Percentiles rank a stretch among this genome's conserved stretches.
Conservation (phyloP, 202 grass and related monocot species). For the Setaria italica region DNA sequence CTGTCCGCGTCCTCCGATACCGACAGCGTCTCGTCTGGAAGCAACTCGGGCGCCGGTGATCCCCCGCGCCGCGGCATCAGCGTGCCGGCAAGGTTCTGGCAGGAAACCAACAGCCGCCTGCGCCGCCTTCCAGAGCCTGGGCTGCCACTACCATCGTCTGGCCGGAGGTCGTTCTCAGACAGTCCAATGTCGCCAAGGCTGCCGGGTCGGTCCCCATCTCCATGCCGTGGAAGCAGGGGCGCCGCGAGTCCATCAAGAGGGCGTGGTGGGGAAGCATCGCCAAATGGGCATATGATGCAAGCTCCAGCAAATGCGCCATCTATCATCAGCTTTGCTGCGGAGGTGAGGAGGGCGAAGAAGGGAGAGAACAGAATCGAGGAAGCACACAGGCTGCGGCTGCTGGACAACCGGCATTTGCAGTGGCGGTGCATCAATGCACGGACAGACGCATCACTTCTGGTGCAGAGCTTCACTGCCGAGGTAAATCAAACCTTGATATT, state of each 20-base stretch:
- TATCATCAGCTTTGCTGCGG: conserved; percentile 88
- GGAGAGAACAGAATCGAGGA: conserved; percentile 95
- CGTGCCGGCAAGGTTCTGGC: conserved; percentile 89
- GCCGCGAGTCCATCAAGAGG: conserved; percentile 54
- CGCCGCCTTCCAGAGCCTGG: conserved; percentile 71
- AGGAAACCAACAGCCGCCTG: conserved; percentile 83
- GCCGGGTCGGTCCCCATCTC: conserved; percentile 49
- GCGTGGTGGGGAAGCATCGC: conserved; percentile 52
- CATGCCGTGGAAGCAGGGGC: conserved; percentile 64
- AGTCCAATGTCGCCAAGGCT: conserved; percentile 69
- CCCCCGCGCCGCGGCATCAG: conserved; percentile 69
- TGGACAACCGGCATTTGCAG: conserved; percentile 88
- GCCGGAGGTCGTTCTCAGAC: conserved; percentile 63
- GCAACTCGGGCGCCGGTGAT: conserved; percentile 83
- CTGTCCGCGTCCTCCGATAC: conserved; percentile 88
- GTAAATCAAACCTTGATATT: conserved; percentile 52
- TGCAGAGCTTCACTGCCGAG: conserved; percentile 81
- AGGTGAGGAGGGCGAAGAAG: conserved; percentile 91
- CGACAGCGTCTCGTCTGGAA: conserved; percentile 90
- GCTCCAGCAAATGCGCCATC: conserved; percentile 75
- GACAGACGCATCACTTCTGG: conserved; percentile 56
- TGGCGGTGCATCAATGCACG: conserved; percentile 92
- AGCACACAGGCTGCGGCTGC: conserved; percentile 79
- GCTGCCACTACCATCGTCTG: conserved; percentile 51
- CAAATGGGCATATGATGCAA: conserved; percentile 47